Evolutionary conservation across 2,329 filamentous ascomycete species (phyloP), one percentile per base, ranked within the genome.

Genomic region (Coccinonectria pachysandricola): DNA sequence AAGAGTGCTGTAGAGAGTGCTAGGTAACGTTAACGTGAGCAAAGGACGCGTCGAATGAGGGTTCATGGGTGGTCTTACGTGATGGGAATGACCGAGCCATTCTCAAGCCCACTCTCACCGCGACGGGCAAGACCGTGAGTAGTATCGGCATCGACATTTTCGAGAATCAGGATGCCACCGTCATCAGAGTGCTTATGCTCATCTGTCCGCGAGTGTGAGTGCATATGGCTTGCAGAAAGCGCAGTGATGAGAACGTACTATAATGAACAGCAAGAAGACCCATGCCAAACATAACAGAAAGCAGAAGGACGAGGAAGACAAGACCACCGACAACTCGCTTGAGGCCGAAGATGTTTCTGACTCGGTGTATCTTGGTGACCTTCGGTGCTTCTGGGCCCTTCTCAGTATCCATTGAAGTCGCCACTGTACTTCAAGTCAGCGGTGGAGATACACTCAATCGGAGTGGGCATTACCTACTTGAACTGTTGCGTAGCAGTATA

Each of bases 1-100:
- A 15, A 34, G 40, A 28, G 50, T 29, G 26, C 40, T 49, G 35
- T 54, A 57, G 27, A 55, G 42, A 21, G 53, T 56, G 12, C 44
- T 44, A 21, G 50, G 31, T 12, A 42, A 39, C 12, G 53, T 56
- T 24, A 49, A 43, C 6, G 54, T 57, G 19, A 54, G 56, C 10
- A 6, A 14, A 12, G 7, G 7, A 12, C 12, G 13, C 10, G 28
- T 48, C 23, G 4, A 26, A 12, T 5, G 4, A 17, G 8, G 21
- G 13, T 14, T 15, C 14, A 10, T 9, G 7, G 12, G n/a, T 23
- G 12, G 10, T 39, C 54, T 45, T 40, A 58, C 54, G 52, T 52
- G 34, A 56, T 43, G 2, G 54, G 51, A 13, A 54, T 42, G 23
- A 41, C 49, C 29, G 48, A 35, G 12, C 19, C 39, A 14, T 24